Base-by-base conservation (phyloP, 257 asterid species). In the Coffea eugenioides region DNA sequence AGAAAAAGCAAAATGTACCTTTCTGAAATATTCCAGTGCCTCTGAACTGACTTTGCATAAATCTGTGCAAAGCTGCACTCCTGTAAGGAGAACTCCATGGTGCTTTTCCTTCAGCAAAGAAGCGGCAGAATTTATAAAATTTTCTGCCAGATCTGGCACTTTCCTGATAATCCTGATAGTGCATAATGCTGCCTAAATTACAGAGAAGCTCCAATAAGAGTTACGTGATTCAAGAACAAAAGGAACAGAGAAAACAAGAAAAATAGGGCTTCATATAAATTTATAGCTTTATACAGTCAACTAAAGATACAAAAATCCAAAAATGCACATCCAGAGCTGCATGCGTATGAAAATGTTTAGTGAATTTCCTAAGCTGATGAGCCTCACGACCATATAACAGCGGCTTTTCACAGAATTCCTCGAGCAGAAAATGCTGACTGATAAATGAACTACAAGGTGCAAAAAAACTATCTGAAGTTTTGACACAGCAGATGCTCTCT, bases 141-240 rank as follows among this genome's bases (percentile, higher is more conserved):
- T 94, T 82, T 96, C 99, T 78, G 93, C 98, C 84, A 94, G 90
- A 88, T 96, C 99, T 0, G 99, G 99, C 71, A 92, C 99, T 93
- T 96, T 96, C 91, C 83, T 92, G 86, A 96, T 89, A 84, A 96
- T 94, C 90, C 99, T 91, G 83, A 92, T 90, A 59, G 97, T 83
- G 89, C 99, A 96, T 83, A 96, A 87, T 11, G 99, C 97, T 83
- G 99, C 99, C 99, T 96, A 83, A 79, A 82, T 78, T 39, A 72
- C 12, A 76, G 71, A 77, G 64, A 62, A 57, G 80, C 48, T 72
- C 48, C 76, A 87, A 79, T 80, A 77, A 82, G 66, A 72, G 80
- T 16, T 16, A 43, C 15, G 41, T 10, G 59, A 72, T 36, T 12
- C 49, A 59, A 51, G 57, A 71, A 64, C 31, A 80, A 25, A 15